These are phyloP conservation scores for Metarhizium humberi DNA, from an alignment of 2,329 filamentous ascomycete species.

Conservation along the genomic window DNA sequence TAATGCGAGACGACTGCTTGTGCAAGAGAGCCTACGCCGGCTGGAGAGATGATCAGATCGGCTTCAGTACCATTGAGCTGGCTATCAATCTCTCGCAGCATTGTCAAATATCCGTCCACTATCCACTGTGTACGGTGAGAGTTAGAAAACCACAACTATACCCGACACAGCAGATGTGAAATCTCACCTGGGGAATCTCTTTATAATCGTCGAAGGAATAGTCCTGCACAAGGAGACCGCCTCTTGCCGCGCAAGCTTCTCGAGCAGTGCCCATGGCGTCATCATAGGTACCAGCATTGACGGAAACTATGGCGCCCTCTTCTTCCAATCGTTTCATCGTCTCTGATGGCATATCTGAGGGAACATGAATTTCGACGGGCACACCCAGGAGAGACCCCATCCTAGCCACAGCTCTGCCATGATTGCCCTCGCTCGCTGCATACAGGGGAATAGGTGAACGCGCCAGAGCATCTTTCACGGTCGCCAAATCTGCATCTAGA, in stretches of 20 bases:
- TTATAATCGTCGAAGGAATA: conserved; percentile 58
- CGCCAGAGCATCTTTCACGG: conserved; percentile 26
- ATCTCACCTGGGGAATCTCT: conserved; percentile 46
- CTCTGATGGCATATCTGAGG: conserved; percentile 41
- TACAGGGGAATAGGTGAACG: conserved; percentile 34
- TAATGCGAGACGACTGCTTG: conserved; percentile 60
- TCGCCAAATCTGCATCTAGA: conserved; percentile 30
- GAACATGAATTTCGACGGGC: conserved; percentile 51
- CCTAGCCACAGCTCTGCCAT: conserved; percentile 61
- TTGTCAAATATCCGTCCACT: conserved; percentile 67
- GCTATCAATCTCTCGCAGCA: conserved; percentile 57
- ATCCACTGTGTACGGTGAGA: conserved; percentile 46
- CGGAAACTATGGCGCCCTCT: conserved; percentile 53
- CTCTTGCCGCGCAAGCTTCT: conserved; percentile 26
- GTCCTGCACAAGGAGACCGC: conserved; percentile 56
- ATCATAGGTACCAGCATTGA: conserved; percentile 55
- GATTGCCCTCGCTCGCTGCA: conserved; percentile 67
- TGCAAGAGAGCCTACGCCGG: conserved; percentile 65
- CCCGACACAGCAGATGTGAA: no score
- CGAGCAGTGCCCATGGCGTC: conserved; percentile 43
- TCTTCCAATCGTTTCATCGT: conserved; percentile 45
- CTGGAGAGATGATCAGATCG: conserved; percentile 50
- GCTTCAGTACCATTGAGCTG: conserved; percentile 36
- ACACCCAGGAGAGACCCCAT: conserved; percentile 55
- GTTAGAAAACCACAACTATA: background rate